Base-by-base conservation (phyloP, 495 filamentous ascomycete species). In the Delitschia confertaspora region DNA sequence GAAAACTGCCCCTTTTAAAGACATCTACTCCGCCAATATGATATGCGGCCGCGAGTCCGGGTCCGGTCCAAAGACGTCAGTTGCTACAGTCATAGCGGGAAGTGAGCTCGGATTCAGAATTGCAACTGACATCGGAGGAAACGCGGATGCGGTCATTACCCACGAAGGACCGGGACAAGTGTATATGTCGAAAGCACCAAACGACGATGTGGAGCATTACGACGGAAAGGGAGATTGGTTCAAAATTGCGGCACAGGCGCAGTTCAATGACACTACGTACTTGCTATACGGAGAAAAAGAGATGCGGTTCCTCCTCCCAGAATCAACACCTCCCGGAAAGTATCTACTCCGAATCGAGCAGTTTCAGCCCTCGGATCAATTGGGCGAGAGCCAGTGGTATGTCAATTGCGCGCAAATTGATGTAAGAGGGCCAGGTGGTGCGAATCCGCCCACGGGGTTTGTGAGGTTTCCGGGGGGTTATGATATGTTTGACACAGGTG, bases 161-260 rank as follows among this genome's bases (percentile, higher is more conserved):
- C 44, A 53, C 35, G 34, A 47, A 21, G 49, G 49, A 6, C 49
- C 44, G 4, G 49, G 43, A 4, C 36, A 42, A 34, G 49, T 44
- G 8, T 53, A 53, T 22, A 16, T 53, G 4, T 47, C 43, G 2
- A 6, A 17, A 9, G 18, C 48, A 1, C 19, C 49, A n/a, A 18
- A 3, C 3, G 13, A 9, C 9, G 24, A 33, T 18, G 23, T 53
- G 1, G 32, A 42, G 6, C 5, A 6, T 18, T 53, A 53, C 25
- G 13, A 21, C 0, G 43, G 49, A 8, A 26, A 38, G n/a, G 49
- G 49, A 5, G 21, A 30, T 3, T 53, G 49, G 49, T 53, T 48
- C 31, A 53, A 53, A 25, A 53, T 53, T 17, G 44, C 2, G 1
- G 21, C 1, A 10, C 6, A 43, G 19, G 39, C 25, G 1, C 19